A percentile compares a stretch with the other conserved stretches of the same genome.
phyloP scores from a whole-genome alignment of 2,329 filamentous ascomycete genomes.

The Sphaerostilbella broomeana region DNA sequence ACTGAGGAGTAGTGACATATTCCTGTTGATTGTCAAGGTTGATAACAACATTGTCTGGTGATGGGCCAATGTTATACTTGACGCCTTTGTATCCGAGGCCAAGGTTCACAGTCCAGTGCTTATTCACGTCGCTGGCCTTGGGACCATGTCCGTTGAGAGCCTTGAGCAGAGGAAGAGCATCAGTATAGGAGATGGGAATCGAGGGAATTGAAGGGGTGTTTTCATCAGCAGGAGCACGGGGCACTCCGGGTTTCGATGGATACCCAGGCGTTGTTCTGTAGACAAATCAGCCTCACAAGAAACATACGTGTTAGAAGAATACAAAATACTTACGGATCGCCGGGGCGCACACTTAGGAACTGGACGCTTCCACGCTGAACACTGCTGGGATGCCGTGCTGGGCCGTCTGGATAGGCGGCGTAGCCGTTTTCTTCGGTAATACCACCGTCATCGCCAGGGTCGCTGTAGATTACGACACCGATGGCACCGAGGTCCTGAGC shows the following conservation, averaged over 20 bases:
- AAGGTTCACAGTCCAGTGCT: slow-evolving; percentile 62
- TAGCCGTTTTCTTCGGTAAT: slow-evolving; percentile 77
- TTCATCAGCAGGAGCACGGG: slow-evolving; percentile 62
- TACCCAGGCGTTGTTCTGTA: slow-evolving; percentile 78
- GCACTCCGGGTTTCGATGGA: slow-evolving; percentile 82
- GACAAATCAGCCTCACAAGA: slow-evolving; percentile 12
- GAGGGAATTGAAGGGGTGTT: slow-evolving; percentile 82
- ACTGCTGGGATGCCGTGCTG: slow-evolving; percentile 78
- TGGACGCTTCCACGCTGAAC: slow-evolving; percentile 85
- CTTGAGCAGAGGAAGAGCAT: slow-evolving; percentile 81
- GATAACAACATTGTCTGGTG: slow-evolving; percentile 62
- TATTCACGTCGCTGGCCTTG: slow-evolving; percentile 64
- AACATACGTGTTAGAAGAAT: background rate
- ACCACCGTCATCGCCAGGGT: slow-evolving; percentile 82
- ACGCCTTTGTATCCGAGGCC: slow-evolving; percentile 76
- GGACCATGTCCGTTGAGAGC: slow-evolving; percentile 86
- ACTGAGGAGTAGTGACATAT: slow-evolving; percentile 73
- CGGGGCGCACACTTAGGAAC: slow-evolving; percentile 63
- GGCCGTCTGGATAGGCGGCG: slow-evolving; percentile 74
- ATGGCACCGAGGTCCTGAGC: slow-evolving; percentile 87
- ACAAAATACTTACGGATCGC: slow-evolving; percentile 53
- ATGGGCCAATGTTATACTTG: slow-evolving; percentile 77
- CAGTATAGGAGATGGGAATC: slow-evolving; percentile 79
- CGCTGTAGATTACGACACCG: slow-evolving; percentile 76
- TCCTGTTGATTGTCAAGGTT: slow-evolving; percentile 75